Evolutionary conservation across 1,139 yeast genomes (phyloP).

Genomic region (Pichia sp.): DNA sequence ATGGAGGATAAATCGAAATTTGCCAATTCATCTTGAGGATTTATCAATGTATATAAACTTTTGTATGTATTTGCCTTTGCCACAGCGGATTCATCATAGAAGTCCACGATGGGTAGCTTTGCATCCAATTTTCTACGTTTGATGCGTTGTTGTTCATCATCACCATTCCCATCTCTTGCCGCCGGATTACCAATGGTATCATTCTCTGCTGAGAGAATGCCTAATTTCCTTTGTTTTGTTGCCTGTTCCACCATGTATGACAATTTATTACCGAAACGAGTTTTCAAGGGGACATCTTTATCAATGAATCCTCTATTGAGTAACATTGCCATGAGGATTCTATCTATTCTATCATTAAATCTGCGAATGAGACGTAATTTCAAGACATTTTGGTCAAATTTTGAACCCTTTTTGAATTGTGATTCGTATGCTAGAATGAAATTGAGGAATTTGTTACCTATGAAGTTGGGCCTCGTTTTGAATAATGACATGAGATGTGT

Average conservation of each 20-base stretch:
- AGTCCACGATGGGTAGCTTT: too few relatives aligned
- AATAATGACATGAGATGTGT: conserved; percentile 45
- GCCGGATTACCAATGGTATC: too few relatives aligned
- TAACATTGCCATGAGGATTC: conserved; percentile 24
- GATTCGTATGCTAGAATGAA: conserved; percentile 30
- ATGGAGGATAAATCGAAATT: conserved; percentile 64
- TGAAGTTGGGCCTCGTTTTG: conserved; percentile 50
- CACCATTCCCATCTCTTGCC: too few relatives aligned
- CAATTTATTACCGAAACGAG: conserved; percentile 27
- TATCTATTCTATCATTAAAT: conserved; percentile 39
- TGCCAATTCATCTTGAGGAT: conserved; percentile 46
- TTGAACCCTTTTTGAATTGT: conserved; percentile 23
- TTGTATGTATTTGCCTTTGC: conserved; percentile 33
- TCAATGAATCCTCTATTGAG: conserved; percentile 35
- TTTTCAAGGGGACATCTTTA: conserved; percentile 29
- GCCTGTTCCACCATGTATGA: conserved; percentile 23
- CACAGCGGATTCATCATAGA: conserved; percentile 31
- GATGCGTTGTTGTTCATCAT: too few relatives aligned
- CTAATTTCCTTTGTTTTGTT: conserved; percentile 22
- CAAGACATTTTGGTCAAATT: conserved; percentile 28
- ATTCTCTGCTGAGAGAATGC: too few relatives aligned
- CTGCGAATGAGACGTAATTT: conserved; percentile 37
- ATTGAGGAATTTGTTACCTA: conserved; percentile 36
- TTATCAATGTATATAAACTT: conserved; percentile 54
- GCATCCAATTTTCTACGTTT: too few relatives aligned